Conservation (phyloP, 116 monocot genomes). For the Dioscorea cayenensis region DNA sequence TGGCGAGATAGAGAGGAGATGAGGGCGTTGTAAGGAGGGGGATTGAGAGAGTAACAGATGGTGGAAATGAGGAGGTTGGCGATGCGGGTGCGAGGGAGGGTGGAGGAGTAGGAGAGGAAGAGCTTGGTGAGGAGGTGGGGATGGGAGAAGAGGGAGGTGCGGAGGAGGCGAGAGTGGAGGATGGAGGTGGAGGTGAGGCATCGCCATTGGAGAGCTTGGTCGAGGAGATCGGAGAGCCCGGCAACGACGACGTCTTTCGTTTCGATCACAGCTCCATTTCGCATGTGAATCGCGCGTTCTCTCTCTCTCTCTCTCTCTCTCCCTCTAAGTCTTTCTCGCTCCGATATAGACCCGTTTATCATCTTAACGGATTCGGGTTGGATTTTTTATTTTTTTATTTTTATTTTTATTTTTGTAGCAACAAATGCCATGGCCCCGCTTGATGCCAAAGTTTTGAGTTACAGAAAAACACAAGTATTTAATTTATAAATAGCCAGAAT, state of each 20-base stretch:
- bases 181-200: constrained; percentile 8
- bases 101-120: constrained; percentile 17
- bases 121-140: constrained; percentile 11
- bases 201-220: constrained; percentile 7
- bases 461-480: too few relatives aligned
- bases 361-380: too few relatives aligned
- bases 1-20: constrained; percentile 19
- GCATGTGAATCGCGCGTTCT: too few relatives aligned
- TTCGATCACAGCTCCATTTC: too few relatives aligned
- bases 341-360: too few relatives aligned
- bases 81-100: not conserved
- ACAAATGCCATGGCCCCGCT: too few relatives aligned
- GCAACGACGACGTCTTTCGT: not conserved
- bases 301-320: too few relatives aligned
- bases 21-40: constrained; percentile 17
- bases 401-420: too few relatives aligned
- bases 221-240: constrained; percentile 12
- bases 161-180: constrained; percentile 25
- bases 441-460: too few relatives aligned
- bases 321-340: too few relatives aligned
- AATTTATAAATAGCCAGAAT: too few relatives aligned
- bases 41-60: not conserved
- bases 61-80: not conserved
- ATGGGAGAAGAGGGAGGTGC: constrained; percentile 3
- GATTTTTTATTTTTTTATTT: too few relatives aligned